These are phyloP conservation scores for Tolypocladium tundrense DNA, from an alignment of 2,329 filamentous ascomycete species.

Conservation along the genomic window DNA sequence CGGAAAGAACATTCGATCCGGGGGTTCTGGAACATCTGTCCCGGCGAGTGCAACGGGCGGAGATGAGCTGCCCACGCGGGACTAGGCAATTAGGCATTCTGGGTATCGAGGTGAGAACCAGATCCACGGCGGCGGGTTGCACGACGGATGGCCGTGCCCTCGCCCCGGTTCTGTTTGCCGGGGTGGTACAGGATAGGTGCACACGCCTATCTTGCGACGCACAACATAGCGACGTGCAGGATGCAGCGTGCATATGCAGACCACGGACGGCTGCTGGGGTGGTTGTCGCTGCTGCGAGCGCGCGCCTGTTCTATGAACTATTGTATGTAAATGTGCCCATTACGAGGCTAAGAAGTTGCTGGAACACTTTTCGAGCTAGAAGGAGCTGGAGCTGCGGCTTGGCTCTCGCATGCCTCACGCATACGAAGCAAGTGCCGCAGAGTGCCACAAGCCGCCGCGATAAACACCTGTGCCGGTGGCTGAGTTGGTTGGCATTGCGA, in stretches of 20 bases:
- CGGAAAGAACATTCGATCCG: background rate
- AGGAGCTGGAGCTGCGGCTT: too few relatives aligned
- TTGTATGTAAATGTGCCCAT: background rate
- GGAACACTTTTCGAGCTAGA: too few relatives aligned
- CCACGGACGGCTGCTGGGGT: background rate
- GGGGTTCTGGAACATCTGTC: background rate
- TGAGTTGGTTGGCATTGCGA: background rate
- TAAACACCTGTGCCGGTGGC: background rate
- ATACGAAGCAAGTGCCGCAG: background rate
- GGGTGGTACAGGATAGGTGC: background rate
- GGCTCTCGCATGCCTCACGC: too few relatives aligned
- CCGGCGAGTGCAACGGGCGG: background rate
- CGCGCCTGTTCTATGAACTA: background rate
- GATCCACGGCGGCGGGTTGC: background rate
- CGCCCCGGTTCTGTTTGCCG: background rate
- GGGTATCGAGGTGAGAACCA: background rate
- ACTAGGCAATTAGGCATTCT: background rate
- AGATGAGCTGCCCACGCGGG: background rate
- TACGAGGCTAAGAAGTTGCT: background rate
- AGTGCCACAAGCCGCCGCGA: background rate
- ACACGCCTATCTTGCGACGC: background rate
- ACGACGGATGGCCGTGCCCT: background rate
- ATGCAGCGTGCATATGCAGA: constrained; percentile 1
- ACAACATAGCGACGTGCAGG: constrained; percentile 5
- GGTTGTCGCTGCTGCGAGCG: background rate